Base-by-base conservation (phyloP, 1,284 basidiomycete genomes). In the Sutorius eximius region DNA sequence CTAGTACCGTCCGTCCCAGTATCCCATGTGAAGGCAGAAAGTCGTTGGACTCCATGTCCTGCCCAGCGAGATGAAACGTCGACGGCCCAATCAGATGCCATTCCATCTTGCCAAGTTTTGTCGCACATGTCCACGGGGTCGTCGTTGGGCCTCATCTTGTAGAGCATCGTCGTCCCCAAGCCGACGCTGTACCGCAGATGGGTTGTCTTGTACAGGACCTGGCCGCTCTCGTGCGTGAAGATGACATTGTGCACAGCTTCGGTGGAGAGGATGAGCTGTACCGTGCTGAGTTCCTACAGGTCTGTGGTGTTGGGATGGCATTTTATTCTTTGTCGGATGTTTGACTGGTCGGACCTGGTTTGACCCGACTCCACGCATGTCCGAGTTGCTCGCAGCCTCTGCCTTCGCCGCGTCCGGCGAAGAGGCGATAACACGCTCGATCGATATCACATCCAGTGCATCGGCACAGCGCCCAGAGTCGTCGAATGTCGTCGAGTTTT, bases 361-460 rank as follows among this genome's bases (percentile, higher is more conserved):
- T 24, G 22, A 5, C 22, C 24, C 24, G 6, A 27, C 24, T 27
- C 24, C 24, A 27, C 24, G 6, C 24, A 27, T 27, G 24, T 27
- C 24, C 24, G 24, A 27, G 24, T 27, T 5, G 24, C 24, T 27
- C 24, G n/a, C 48, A 29, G 52, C 51, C 29, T 50, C 64, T 22
- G 43, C 58, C 5, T 87, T 90, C 60, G 78, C 86, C 20, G 71
- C 83, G 0, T 80, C 85, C 5, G 85, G 78, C 12, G 79, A 83
- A 61, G 85, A 85, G 24, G 83, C 72, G 1, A 88, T 89, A 45
- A 68, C 71, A 4, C 78, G 82, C 11, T 65, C 74, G 4, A 74
- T 89, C 40, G 74, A 83, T 3, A 60, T 85, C 1, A 58, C 75
- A 3, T 62, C 65, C 36, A 73, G 75, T 43, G 63, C 68, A 10